Conservation (phyloP, 202 grass and related monocot genomes). For the Miscanthus sacchariflorus region DNA sequence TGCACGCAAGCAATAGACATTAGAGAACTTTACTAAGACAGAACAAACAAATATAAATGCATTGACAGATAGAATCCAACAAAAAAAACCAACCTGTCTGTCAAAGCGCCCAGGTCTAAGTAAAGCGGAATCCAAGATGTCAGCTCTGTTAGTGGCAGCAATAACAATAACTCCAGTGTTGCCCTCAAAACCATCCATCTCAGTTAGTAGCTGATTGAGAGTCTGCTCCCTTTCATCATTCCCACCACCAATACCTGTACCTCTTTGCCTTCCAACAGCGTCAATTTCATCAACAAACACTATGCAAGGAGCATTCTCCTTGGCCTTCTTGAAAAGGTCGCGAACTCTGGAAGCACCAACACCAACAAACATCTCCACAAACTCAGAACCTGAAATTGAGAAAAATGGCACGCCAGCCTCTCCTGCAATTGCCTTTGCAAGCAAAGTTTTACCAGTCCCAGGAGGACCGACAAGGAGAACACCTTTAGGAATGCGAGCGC, state of each 20-base stretch:
- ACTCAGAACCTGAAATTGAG: constrained; percentile 94
- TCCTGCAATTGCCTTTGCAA: constrained; percentile 94
- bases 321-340: constrained; percentile 97
- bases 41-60: not conserved
- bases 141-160: constrained; percentile 92
- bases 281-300: constrained; percentile 98
- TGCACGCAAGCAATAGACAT: not conserved
- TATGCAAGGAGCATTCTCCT: constrained; percentile 96
- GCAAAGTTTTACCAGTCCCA: constrained; percentile 90
- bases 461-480: constrained; percentile 95
- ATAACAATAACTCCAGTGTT: constrained; percentile 96
- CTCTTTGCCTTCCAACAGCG: constrained; percentile 93
- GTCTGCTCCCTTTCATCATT: constrained; percentile 98
- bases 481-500: constrained; percentile 94
- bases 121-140: constrained; percentile 95
- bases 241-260: constrained; percentile 92
- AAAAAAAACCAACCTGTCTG: constrained; percentile 77
- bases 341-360: constrained; percentile 91
- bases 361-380: constrained; percentile 98
- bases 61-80: constrained; percentile 22
- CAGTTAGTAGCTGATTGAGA: constrained; percentile 87
- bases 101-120: constrained; percentile 94
- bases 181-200: constrained; percentile 98
- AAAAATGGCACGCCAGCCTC: constrained; percentile 95
- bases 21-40: constrained; percentile 8